Evolutionary conservation across 164 flowering plant species (phyloP), one percentile per base, ranked within the genome.

Genomic region (Tetrastigma voinierianum): DNA sequence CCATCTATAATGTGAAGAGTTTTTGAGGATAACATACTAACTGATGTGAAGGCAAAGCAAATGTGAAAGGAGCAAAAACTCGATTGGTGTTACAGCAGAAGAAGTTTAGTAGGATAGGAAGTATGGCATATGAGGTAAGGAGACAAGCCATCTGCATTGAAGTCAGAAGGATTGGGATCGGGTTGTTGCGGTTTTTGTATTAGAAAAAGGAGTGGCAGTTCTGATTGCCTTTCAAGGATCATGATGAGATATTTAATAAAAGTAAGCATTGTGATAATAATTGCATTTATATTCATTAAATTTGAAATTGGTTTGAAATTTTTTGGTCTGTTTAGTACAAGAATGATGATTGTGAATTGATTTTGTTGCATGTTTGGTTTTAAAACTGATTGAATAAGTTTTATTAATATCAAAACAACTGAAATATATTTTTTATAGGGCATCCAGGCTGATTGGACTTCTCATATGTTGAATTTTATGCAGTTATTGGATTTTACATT

Each of bases 171-270:
- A 96, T 75, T 96, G 99, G 99, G 99, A 93, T 61, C 73, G 99
- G 43, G 99, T 96, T 43, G 99, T 96, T 53, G 92, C 99, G 0
- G 98, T 93, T 61, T 93, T 96, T 62, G 99, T 93, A 66, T 71
- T 96, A 77, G 99, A n/a, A 98, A 46, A 96, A 96, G 71, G 99
- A 96, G 72, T 96, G 97, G 96, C 97, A 92, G 80, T 92, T 92
- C 78, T 77, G 97, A 90, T 49, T 92, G 97, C 97, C 97, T 44
- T 88, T 88, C 58, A 92, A 92, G 86, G 96, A 92, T 68, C 97
- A 88, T 79, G 94, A 88, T 24, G 96, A 92, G 83, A 88, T 90
- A 52, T 92, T 92, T 68, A 90, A 86, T 65, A 92, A 78, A 67
- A 86, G 97, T 92, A 66, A 77, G 96, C 23, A 20, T 23, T 18